Evolutionary conservation across 305 asterid species (phyloP), one percentile per base, ranked within the genome.

Genomic region (Fraxinus paxiana): DNA sequence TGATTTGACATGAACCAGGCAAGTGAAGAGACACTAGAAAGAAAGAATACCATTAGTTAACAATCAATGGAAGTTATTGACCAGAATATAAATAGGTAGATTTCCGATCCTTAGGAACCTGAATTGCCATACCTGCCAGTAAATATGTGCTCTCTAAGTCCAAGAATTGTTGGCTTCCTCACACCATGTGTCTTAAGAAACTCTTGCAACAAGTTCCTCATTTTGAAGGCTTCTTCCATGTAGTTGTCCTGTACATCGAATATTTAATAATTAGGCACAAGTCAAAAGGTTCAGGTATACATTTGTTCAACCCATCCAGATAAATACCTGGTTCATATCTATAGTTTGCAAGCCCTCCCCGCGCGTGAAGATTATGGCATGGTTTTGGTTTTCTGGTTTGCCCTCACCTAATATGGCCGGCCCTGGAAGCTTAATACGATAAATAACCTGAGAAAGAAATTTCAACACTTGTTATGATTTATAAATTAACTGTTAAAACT

Each of bases 291-390:
- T 28, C 28, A 3, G 18, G 56, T 38, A 63, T 33, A 78, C 41
- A 56, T 73, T 79, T 38, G 43, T 7, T 75, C 76, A 77, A 65
- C 76, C 38, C 28, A 17, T 56, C 79, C 34, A 17, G 30, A 75
- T 3, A 72, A 73, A 76, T 86, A 93, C 98, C 97, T 95, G 99
- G 87, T 95, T 95, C 99, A 95, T 95, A 87, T 95, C 99, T 85
- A 95, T 94, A 61, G 99, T 95, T 83, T 95, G 99, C 93, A 95
- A 86, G 81, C 99, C 99, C 92, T 95, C 99, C 79, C 99, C 99
- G 2, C 99, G 98, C 9, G 99, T 95, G 85, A 95, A 95, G 84
- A 95, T 91, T 82, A 95, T 95, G 51, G 99, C 98, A 88, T 95
- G 99, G 87, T 95, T 95, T 88, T 95, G 99, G 86, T 95, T 95